A percentile compares a stretch with the other conserved stretches of the same genome.
Evolutionary conservation across 2,329 filamentous ascomycete genomes (phyloP).

Genomic region (Pseudocercospora fuligena): DNA sequence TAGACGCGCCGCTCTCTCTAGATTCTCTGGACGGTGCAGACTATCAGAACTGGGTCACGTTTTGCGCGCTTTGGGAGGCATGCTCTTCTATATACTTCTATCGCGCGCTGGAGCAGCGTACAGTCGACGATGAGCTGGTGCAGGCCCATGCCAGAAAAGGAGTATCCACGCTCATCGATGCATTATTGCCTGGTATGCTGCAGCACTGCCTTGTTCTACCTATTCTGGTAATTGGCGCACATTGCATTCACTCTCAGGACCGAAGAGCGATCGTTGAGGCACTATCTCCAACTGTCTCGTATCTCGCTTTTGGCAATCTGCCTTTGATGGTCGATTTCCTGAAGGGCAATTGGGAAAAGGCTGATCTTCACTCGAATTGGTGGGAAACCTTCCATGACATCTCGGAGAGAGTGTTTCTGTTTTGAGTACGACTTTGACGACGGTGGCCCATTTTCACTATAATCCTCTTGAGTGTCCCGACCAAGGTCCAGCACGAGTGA

Average conservation of each 20-base stretch:
- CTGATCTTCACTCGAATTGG: slow-evolving; percentile 18
- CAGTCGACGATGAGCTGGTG: slow-evolving; percentile 16
- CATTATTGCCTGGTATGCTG: slow-evolving; percentile 19
- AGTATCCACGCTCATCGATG: slow-evolving; percentile 17
- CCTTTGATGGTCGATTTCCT: slow-evolving; percentile 24
- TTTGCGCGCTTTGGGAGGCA: slow-evolving; percentile 15
- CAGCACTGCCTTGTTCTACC: slow-evolving; percentile 26
- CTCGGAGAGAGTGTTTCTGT: slow-evolving; percentile 24
- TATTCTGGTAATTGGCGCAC: slow-evolving; percentile 23
- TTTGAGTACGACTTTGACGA: slow-evolving; percentile 14
- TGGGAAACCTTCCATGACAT: slow-evolving; percentile 25
- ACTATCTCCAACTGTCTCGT: slow-evolving; percentile 22
- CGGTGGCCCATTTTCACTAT: background rate
- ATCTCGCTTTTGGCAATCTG: slow-evolving; percentile 23
- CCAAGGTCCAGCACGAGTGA: too few species aligned
- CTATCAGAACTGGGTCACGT: slow-evolving; percentile 10
- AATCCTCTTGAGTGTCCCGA: too few species aligned
- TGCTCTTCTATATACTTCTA: slow-evolving; percentile 19
- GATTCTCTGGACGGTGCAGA: background rate
- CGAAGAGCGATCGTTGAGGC: slow-evolving; percentile 15
- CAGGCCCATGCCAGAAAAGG: slow-evolving; percentile 18
- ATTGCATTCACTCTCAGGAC: slow-evolving; percentile 18
- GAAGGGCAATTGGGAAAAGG: slow-evolving; percentile 18
- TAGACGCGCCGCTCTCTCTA: slow-evolving; percentile 1
- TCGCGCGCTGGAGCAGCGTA: slow-evolving; percentile 13